Evolutionary conservation across 331 rosid species (phyloP), one percentile per base, ranked within the genome.

Genomic region (Saraca asoca): DNA sequence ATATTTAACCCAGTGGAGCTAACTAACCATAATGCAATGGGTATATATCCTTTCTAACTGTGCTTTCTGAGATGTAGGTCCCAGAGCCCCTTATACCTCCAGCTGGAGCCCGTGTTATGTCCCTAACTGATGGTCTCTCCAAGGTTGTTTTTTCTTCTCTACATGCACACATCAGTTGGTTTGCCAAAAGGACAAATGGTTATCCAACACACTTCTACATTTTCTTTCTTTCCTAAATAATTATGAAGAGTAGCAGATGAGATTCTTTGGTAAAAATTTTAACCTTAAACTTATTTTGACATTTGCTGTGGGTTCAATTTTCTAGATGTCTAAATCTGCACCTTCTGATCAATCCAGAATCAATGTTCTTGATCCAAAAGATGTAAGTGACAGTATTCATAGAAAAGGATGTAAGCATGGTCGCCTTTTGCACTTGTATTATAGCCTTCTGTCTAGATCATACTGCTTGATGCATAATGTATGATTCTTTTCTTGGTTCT

Each of bases 51-150:
- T 62, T 73, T 54, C 61, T 80, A 52, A 53, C 50, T 45, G 41
- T 18, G 51, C 66, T 55, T 75, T 75, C 49, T 64, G 64, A 29
- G 43, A 39, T 81, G 60, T 74, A 93, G 98, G 96, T 93, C 64
- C 98, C 98, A 5, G 96, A 93, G 87, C 90, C 98, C 60, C 97
- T 93, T 66, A 85, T 90, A 72, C 95, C 97, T 68, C 97, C 96
- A 53, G 73, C 89, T 52, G 98, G 98, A 63, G 98, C 97, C 62
- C 88, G 97, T 17, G 84, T 90, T 63, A 93, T 93, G 98, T 93
- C 98, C 51, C 85, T 93, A 62, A 88, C 91, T 17, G 97, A 93
- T 82, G 98, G 98, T 66, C 81, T 81, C 67, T 87, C 97, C 58
- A 93, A 93, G 98, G 98, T 93, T 59, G 71, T n/a, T 29, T 45